These are phyloP conservation scores for Alopecurus myosuroides DNA, from an alignment of 176 grass and related monocot genomes.

Conservation along the genomic window DNA sequence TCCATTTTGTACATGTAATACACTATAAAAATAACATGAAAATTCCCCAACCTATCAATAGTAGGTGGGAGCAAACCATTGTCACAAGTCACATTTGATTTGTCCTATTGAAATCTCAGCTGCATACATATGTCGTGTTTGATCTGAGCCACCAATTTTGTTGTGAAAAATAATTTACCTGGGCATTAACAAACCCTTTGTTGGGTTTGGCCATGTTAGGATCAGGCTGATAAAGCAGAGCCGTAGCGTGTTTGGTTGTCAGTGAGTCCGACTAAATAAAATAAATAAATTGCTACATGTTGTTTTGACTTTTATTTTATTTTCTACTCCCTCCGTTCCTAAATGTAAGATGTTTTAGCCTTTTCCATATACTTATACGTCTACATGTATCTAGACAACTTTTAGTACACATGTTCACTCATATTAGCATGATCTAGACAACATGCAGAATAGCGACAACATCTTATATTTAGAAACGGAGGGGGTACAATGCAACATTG, in stretches of 20 bases:
- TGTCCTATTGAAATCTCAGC: background rate
- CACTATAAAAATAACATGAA: too few relatives aligned
- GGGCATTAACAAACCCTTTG: background rate
- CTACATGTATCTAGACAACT: too few relatives aligned
- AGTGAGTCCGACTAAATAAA: background rate
- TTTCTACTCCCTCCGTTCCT: too few relatives aligned
- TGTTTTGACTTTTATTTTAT: background rate
- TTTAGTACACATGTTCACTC: too few relatives aligned
- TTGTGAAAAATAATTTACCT: background rate
- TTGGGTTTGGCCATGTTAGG: background rate
- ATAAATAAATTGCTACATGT: background rate
- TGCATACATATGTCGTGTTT: background rate
- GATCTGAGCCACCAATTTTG: background rate
- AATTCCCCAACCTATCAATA: background rate
- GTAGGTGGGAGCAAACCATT: background rate
- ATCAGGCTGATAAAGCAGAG: background rate
- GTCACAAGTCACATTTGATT: background rate
- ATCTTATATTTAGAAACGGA: too few relatives aligned
- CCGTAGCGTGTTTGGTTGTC: background rate
- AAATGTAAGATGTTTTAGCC: too few relatives aligned
- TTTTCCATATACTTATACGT: too few relatives aligned
- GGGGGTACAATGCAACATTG: background rate
- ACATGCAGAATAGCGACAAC: too few relatives aligned
- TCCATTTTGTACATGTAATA: too few relatives aligned
- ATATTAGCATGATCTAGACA: too few relatives aligned